These are phyloP conservation scores for Venturia aucupariae DNA, from an alignment of 2,329 filamentous ascomycete genomes.

Conservation along the genomic window DNA sequence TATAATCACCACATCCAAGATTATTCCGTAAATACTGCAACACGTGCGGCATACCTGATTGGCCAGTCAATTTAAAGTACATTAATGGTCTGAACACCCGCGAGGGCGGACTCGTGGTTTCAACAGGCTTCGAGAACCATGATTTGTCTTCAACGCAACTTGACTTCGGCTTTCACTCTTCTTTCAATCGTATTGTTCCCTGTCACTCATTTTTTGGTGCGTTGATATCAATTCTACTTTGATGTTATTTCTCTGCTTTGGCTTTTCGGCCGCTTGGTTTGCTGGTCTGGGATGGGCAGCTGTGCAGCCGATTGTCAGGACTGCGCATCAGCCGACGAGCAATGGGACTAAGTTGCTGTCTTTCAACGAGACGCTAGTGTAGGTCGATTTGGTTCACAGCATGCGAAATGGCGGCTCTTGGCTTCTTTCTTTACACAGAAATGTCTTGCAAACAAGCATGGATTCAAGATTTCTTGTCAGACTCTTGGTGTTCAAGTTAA, in stretches of 20 bases:
- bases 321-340: conserved; percentile 46
- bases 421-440: no score
- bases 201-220: not conserved
- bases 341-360: conserved; percentile 48
- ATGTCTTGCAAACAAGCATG: no score
- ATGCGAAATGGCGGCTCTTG: no score
- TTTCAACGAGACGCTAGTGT: conserved; percentile 47
- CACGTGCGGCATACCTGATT: not conserved
- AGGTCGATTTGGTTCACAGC: not conserved
- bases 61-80: not conserved
- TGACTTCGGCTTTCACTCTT: not conserved
- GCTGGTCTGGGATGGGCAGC: not conserved
- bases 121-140: not conserved
- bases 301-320: conserved; percentile 25
- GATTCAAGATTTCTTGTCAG: conserved; percentile 4
- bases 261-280: not conserved
- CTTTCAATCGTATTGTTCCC: not conserved
- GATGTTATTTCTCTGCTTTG: conserved; percentile 2
- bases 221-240: not conserved
- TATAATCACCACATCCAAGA: not conserved
- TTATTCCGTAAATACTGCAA: not conserved
- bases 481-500: conserved; percentile 31
- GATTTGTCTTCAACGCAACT: not conserved
- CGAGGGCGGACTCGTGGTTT: not conserved
- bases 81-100: not conserved